Evolutionary conservation across 805 yeast species (phyloP).

Genomic region (Vanderwaltozyma yarrowii): DNA sequence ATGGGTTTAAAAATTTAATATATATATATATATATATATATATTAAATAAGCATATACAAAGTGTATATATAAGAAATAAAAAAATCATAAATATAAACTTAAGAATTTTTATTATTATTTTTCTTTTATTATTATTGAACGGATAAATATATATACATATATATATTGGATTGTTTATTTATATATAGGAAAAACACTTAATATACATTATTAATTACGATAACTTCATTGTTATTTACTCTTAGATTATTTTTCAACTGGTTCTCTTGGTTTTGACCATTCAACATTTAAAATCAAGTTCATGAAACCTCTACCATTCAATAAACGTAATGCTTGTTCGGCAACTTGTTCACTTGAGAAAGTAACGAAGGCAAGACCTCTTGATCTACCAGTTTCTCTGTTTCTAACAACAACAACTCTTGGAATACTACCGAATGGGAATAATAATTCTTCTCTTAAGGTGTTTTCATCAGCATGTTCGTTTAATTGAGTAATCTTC

Average conservation of each 20-base stretch:
- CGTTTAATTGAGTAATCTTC: constrained; percentile 85
- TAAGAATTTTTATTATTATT: constrained; percentile 33
- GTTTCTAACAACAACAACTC: constrained; percentile 79
- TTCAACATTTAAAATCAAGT: constrained; percentile 63
- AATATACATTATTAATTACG: no score
- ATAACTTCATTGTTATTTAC: no score
- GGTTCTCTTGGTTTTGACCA: constrained; percentile 40
- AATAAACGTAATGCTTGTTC: constrained; percentile 64
- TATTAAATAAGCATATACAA: constrained; percentile 13
- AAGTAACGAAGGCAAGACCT: constrained; percentile 92
- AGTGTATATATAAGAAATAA: neutral
- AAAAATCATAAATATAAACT: neutral
- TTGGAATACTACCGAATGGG: constrained; percentile 54
- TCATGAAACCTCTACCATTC: constrained; percentile 89
- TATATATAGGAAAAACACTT: no score
- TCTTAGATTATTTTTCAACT: no score
- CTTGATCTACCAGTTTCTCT: constrained; percentile 89
- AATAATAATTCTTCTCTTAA: constrained; percentile 62
- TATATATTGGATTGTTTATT: neutral
- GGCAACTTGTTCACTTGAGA: constrained; percentile 58
- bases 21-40: constrained; percentile 33
- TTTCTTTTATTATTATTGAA: neutral
- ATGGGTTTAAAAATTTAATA: constrained; percentile 38
- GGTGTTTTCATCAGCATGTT: constrained; percentile 71
- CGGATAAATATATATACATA: neutral